These are phyloP conservation scores for Colletotrichum sp. DNA, from an alignment of 2,329 filamentous ascomycete species.

Conservation along the genomic window DNA sequence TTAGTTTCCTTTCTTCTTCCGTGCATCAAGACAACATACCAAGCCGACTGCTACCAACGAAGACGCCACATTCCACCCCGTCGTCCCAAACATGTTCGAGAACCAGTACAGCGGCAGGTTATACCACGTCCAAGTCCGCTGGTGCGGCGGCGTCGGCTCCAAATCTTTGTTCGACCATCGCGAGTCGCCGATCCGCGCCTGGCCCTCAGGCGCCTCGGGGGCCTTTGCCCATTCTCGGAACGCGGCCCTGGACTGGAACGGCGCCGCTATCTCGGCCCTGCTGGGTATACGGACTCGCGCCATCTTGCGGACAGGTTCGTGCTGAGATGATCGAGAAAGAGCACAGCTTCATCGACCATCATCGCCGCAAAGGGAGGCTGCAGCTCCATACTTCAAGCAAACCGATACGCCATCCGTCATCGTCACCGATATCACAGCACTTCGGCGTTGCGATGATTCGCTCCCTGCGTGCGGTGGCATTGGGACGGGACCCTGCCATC, in stretches of 20 bases:
- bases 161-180: constrained; percentile 34
- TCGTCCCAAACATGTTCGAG: constrained; percentile 28
- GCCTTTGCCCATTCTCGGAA: constrained; percentile 27
- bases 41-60: constrained; percentile 30
- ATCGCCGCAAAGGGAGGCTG: background rate
- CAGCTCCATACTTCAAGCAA: background rate
- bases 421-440: too few species aligned
- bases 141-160: constrained; percentile 28
- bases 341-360: background rate
- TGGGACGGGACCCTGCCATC: background rate
- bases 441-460: background rate
- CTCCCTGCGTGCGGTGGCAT: background rate
- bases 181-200: constrained; percentile 23
- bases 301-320: background rate
- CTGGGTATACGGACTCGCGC: constrained; percentile 6
- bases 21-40: background rate
- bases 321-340: background rate
- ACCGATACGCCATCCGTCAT: background rate
- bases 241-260: constrained; percentile 26
- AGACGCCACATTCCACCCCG: constrained; percentile 32
- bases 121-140: constrained; percentile 33
- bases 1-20: background rate
- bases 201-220: constrained; percentile 19
- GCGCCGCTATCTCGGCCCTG: constrained; percentile 16
- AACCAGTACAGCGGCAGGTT: constrained; percentile 32